Conservation (phyloP, 139 green algal genomes). For the Parachlorella kessleri region DNA sequence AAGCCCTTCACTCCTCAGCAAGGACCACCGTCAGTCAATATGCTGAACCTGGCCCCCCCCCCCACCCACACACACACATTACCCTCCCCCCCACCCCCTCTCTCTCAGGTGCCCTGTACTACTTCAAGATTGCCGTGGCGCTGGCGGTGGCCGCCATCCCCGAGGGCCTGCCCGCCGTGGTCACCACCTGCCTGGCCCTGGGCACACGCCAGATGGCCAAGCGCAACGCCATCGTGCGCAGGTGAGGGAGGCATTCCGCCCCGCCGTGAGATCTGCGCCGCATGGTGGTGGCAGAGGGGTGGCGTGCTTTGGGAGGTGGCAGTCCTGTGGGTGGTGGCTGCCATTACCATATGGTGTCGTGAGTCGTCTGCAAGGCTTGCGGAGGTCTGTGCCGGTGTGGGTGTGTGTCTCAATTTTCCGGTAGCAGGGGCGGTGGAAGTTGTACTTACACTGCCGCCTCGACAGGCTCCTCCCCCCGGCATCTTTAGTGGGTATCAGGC, state of each 20-base stretch:
- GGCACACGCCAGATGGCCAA: constrained; percentile 96
- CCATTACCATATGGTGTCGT: too few relatives aligned
- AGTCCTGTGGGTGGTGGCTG: too few relatives aligned
- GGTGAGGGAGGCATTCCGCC: not conserved
- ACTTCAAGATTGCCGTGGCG: constrained; percentile 97
- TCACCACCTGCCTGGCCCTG: constrained; percentile 99
- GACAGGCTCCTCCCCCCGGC: too few relatives aligned
- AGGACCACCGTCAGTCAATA: too few relatives aligned
- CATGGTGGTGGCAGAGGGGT: not conserved
- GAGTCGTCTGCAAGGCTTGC: too few relatives aligned
- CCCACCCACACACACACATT: not conserved
- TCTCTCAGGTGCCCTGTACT: constrained; percentile 72
- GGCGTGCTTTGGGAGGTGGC: not conserved
- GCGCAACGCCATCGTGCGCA: constrained; percentile 69
- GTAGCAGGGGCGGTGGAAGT: too few relatives aligned
- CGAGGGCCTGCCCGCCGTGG: constrained; percentile 97
- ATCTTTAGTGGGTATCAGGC: too few relatives aligned
- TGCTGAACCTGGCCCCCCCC: not conserved
- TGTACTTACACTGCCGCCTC: too few relatives aligned
- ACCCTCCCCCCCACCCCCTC: not conserved
- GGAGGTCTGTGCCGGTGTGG: not conserved
- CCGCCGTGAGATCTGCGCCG: too few relatives aligned
- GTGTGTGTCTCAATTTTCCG: not conserved
- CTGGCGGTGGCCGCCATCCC: constrained; percentile 98
- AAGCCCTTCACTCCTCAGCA: too few relatives aligned